Evolutionary conservation across 1,139 yeast species (phyloP).

Genomic region (Geotrichum australiense): DNA sequence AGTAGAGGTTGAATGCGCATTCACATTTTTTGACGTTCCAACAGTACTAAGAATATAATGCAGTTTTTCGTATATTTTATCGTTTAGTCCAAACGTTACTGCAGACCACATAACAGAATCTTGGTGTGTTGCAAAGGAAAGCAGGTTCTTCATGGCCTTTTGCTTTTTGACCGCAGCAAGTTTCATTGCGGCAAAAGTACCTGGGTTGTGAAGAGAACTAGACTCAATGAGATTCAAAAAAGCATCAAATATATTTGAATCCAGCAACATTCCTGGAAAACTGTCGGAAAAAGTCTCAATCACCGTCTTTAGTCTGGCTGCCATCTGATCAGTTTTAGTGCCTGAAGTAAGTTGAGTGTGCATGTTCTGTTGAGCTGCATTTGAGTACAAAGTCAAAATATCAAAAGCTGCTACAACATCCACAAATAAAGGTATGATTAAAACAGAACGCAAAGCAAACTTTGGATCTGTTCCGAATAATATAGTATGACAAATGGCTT

Average conservation of each 20-base stretch:
- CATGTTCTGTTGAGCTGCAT: no score
- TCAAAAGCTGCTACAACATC: slow-evolving; percentile 49
- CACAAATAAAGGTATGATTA: slow-evolving; percentile 60
- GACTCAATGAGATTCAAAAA: slow-evolving; percentile 40
- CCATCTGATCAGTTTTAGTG: slow-evolving; percentile 20
- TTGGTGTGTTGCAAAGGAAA: slow-evolving; percentile 24
- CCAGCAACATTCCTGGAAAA: slow-evolving; percentile 51
- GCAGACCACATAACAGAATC: slow-evolving; percentile 25
- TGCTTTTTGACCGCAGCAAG: slow-evolving; percentile 38
- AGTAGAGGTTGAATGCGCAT: neutral
- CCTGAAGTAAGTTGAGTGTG: neutral
- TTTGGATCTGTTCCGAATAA: slow-evolving; percentile 44
- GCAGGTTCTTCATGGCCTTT: slow-evolving; percentile 36
- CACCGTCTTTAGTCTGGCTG: slow-evolving; percentile 30
- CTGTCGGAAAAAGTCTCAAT: slow-evolving; percentile 42
- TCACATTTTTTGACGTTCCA: neutral
- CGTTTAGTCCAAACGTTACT: slow-evolving; percentile 21
- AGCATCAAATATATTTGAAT: slow-evolving; percentile 40
- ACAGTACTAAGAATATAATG: slow-evolving; percentile 11
- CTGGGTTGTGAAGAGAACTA: slow-evolving; percentile 43
- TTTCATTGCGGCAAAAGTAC: slow-evolving; percentile 40
- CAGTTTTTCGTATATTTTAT: slow-evolving; percentile 17
- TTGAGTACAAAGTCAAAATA: slow-evolving; percentile 42
- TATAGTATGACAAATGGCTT: slow-evolving; percentile 67
- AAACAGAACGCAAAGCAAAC: slow-evolving; percentile 43